Evolutionary conservation across 257 asterid species (phyloP), one percentile per base, ranked within the genome.

Genomic region (Solanum etuberosum): DNA sequence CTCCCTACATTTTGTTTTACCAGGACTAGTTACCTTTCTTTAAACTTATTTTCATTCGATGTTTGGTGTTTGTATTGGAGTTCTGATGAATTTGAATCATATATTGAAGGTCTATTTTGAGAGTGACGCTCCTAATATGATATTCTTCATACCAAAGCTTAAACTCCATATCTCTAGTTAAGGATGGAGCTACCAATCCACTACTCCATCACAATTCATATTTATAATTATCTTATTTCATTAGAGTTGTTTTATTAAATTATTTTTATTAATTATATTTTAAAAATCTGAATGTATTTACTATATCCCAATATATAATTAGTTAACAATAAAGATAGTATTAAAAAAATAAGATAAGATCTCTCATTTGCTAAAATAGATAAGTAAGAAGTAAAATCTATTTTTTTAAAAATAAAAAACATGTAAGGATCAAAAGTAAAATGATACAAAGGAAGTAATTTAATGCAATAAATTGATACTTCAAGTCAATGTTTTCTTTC

Each of bases 31-130:
- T 48, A 48, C 16, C 0, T 48, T 46, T 48, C 20, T 15, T 15
- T 48, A 48, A 48, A 48, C 0, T 13, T 13, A 48, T 2, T 16
- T 54, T 1, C 4, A 18, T 18, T 18, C 0, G 1, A 18, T 6
- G 1, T 54, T 48, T 54, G n/a, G 10, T 54, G 9, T 20, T 54
- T 21, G 2, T 54, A 54, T 20, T 54, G 2, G 1, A 54, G 10
- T 54, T 1, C 0, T 0, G 4, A 54, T 1, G 9, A 54, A 54
- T 21, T 54, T 54, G 4, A 2, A 54, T 20, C 4, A 7, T 3
- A 0, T 18, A 20, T 54, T 20, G 25, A 54, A 0, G 2, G 0
- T 7, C 4, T 8, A 54, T 54, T 20, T 20, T 18, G 1, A 6
- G 5, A 20, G 65, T 20, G 10, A 54, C 10, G 0, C 5, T 54